Conservation (phyloP, 2,329 filamentous ascomycete genomes). For the Scedosporium dehoogii region DNA sequence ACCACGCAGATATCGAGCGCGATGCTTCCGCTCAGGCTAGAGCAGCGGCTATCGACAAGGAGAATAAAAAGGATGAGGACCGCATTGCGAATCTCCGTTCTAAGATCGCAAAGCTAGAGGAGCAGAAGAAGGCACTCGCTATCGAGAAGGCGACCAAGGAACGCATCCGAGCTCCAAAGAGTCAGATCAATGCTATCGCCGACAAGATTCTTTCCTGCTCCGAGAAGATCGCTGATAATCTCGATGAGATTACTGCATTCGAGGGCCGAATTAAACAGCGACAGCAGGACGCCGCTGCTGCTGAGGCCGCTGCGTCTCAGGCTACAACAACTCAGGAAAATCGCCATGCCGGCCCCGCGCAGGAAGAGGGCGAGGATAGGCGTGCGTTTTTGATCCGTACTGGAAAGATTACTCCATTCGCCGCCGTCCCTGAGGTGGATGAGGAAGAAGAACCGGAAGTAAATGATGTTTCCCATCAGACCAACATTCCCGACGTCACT, state of each 20-base stretch:
- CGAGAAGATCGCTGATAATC: conserved; percentile 52
- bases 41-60: conserved; percentile 47
- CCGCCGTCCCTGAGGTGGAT: conserved; percentile 56
- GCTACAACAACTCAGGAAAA: conserved; percentile 33
- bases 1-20: conserved; percentile 84
- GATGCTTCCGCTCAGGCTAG: conserved; percentile 64
- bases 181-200: conserved; percentile 44
- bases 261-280: conserved; percentile 70
- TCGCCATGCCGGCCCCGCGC: conserved; percentile 36
- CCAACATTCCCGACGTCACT: conserved; percentile 32
- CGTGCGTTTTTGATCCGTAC: conserved; percentile 89
- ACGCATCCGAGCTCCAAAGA: conserved; percentile 25
- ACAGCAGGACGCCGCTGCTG: conserved; percentile 35
- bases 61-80: conserved; percentile 53
- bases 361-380: conserved; percentile 57
- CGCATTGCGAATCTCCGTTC: conserved; percentile 49
- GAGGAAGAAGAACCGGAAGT: conserved; percentile 51
- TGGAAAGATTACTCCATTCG: conserved; percentile 95
- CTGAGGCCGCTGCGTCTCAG: conserved; percentile 32
- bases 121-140: conserved; percentile 30
- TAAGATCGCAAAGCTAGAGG: conserved; percentile 52
- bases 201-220: conserved; percentile 58
- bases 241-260: conserved; percentile 71
- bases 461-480: conserved; percentile 12
- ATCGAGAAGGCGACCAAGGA: conserved; percentile 34